A percentile compares a stretch with the other conserved stretches of the same genome.
These are phyloP conservation scores for Sisymbrium altissimum DNA, from an alignment of 345 rosid species.

Conservation along the genomic window DNA sequence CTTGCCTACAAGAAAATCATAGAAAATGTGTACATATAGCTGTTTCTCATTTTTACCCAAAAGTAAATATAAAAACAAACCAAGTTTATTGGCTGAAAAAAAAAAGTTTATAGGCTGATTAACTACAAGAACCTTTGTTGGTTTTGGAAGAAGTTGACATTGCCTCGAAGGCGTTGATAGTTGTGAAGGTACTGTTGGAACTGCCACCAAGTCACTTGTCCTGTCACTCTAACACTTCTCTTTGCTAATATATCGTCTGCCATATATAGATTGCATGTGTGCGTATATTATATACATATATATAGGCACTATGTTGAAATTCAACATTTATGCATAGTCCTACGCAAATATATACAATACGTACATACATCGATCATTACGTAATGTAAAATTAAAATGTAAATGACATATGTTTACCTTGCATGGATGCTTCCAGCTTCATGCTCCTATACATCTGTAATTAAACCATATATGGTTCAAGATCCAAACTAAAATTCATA, in stretches of 20 bases:
- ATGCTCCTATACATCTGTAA: slow-evolving; percentile 34
- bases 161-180: slow-evolving; percentile 32
- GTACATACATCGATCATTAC: neutral
- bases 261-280: slow-evolving; percentile 3
- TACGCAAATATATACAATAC: neutral
- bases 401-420: slow-evolving; percentile 20
- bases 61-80: neutral
- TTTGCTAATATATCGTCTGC: slow-evolving; percentile 34
- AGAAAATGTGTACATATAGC: neutral
- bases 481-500: neutral
- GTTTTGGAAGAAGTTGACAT: slow-evolving; percentile 19
- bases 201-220: slow-evolving; percentile 35
- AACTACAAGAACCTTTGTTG: slow-evolving; percentile 26
- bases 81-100: neutral
- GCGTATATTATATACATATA: neutral
- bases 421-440: slow-evolving; percentile 32
- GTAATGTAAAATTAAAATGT: neutral
- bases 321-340: neutral
- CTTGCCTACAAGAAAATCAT: slow-evolving; percentile 12
- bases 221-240: slow-evolving; percentile 32
- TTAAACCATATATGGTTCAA: neutral
- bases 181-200: slow-evolving; percentile 34
- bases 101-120: neutral
- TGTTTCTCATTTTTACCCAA: neutral
- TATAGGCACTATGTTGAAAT: neutral